Percentiles rank a stretch among this genome's conserved stretches.
These are phyloP conservation scores for Daldinia decipiens DNA, from an alignment of 495 filamentous ascomycete species.

Conservation along the genomic window DNA sequence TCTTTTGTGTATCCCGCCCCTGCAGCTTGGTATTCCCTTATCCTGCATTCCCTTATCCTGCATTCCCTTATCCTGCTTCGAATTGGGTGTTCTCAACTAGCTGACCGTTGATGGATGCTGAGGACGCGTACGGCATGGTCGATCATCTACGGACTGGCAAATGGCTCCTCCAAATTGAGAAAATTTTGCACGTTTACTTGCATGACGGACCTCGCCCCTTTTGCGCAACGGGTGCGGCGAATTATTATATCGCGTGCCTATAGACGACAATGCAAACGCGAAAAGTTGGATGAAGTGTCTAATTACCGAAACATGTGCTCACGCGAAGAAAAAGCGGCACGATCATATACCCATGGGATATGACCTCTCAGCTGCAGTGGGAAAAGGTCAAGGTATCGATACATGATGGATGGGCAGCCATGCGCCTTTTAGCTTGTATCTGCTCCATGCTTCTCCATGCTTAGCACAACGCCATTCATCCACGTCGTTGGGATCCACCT, in stretches of 20 bases:
- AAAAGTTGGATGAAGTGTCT: slow-evolving; percentile 30
- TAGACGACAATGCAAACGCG: slow-evolving; percentile 14
- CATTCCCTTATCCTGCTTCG: slow-evolving; percentile 22
- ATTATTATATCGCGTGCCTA: slow-evolving; percentile 30
- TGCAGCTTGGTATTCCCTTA: slow-evolving; percentile 25
- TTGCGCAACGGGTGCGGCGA: slow-evolving; percentile 28
- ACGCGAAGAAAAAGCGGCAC: slow-evolving; percentile 29
- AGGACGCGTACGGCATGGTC: slow-evolving; percentile 29
- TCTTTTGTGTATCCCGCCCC: slow-evolving; percentile 34
- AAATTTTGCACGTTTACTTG: slow-evolving; percentile 30
- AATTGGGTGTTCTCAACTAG: slow-evolving; percentile 26
- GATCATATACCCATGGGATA: slow-evolving; percentile 12
- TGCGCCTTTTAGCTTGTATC: slow-evolving; percentile 49
- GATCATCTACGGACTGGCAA: slow-evolving; percentile 21
- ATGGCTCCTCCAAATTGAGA: slow-evolving; percentile 17
- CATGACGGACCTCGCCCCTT: slow-evolving; percentile 19
- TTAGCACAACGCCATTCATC: slow-evolving; percentile 37
- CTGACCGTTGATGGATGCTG: slow-evolving; percentile 17
- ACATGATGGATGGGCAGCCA: slow-evolving; percentile 50
- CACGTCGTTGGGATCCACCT: slow-evolving; percentile 48
- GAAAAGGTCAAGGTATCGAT: slow-evolving; percentile 43
- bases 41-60: too few species aligned
- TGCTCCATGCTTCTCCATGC: slow-evolving; percentile 27
- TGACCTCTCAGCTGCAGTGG: slow-evolving; percentile 23
- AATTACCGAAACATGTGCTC: slow-evolving; percentile 37